A percentile compares a stretch with the other conserved stretches of the same genome.
Conservation (phyloP, 2,329 filamentous ascomycete genomes). For the Colletotrichum paranaense region DNA sequence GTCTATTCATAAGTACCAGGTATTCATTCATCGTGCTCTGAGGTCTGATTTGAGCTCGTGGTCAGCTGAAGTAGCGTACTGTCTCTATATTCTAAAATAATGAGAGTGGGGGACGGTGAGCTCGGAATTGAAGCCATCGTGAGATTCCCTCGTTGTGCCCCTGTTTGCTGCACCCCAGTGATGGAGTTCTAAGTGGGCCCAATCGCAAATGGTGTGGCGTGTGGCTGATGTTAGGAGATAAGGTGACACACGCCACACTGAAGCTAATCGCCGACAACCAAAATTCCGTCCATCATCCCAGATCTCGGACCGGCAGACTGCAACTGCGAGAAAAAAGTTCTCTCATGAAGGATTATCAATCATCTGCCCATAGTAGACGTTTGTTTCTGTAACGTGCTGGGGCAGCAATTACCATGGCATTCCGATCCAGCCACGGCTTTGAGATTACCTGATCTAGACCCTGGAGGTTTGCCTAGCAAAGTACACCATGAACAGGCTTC, state of each 20-base stretch:
- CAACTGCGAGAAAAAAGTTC: background rate
- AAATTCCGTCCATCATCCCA: background rate
- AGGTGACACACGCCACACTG: conserved; percentile 3
- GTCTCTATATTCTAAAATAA: background rate
- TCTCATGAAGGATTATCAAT: background rate
- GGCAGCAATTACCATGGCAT: background rate
- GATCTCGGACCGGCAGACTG: background rate
- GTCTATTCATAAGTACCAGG: too few species aligned
- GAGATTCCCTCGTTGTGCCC: background rate
- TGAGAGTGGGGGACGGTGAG: background rate
- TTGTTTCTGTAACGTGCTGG: background rate
- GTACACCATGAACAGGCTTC: background rate
- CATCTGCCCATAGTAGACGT: background rate
- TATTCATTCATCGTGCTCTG: too few species aligned
- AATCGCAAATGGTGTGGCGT: conserved; percentile 1
- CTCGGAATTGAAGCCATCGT: background rate
- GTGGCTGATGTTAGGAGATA: conserved; percentile 18
- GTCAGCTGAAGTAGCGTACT: background rate
- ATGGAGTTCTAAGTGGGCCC: background rate
- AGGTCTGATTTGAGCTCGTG: too few species aligned
- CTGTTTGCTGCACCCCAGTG: background rate
- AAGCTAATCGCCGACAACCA: conserved; percentile 17
- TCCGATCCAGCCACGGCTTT: background rate
- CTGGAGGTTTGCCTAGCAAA: background rate
- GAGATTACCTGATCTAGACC: background rate